Evolutionary conservation across 75 land plant genomes (phyloP).

Genomic region (Cupressus sempervirens): DNA sequence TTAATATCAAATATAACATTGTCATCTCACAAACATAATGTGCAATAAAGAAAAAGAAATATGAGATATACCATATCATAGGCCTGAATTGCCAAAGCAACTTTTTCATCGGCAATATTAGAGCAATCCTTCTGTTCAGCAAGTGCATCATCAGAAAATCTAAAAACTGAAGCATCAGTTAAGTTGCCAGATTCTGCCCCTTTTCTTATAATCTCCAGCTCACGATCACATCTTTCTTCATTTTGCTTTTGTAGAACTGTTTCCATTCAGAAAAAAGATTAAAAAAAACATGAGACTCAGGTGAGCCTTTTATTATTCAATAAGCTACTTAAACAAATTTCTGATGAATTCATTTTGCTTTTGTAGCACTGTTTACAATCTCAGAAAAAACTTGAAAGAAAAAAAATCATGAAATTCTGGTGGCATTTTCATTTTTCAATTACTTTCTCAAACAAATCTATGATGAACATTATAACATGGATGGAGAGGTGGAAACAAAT

Average conservation of each 20-base stretch:
- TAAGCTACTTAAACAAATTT: background rate
- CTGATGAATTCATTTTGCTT: constrained; percentile 50
- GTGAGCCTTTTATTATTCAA: background rate
- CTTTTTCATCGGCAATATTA: constrained; percentile 85
- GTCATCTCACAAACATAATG: too few relatives aligned
- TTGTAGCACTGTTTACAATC: constrained; percentile 43
- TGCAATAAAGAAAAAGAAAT: background rate
- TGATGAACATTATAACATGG: background rate
- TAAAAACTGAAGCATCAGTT: constrained; percentile 45
- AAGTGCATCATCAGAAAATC: constrained; percentile 66
- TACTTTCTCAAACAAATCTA: background rate
- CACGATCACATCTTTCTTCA: constrained; percentile 74
- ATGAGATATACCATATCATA: constrained; percentile 72
- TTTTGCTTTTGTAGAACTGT: constrained; percentile 66
- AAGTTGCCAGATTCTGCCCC: constrained; percentile 57
- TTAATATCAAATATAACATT: background rate
- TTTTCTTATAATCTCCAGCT: constrained; percentile 62
- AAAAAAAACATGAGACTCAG: background rate
- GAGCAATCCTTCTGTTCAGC: constrained; percentile 68
- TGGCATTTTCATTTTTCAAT: too few relatives aligned
- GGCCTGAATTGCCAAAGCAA: constrained; percentile 67
- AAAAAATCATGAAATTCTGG: background rate
- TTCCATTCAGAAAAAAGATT: background rate
- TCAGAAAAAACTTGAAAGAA: background rate
- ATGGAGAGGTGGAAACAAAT: background rate